Percentiles rank a stretch among this genome's conserved stretches.
Evolutionary conservation across 139 green algal species (phyloP).

Genomic region (Volvox africanus): DNA sequence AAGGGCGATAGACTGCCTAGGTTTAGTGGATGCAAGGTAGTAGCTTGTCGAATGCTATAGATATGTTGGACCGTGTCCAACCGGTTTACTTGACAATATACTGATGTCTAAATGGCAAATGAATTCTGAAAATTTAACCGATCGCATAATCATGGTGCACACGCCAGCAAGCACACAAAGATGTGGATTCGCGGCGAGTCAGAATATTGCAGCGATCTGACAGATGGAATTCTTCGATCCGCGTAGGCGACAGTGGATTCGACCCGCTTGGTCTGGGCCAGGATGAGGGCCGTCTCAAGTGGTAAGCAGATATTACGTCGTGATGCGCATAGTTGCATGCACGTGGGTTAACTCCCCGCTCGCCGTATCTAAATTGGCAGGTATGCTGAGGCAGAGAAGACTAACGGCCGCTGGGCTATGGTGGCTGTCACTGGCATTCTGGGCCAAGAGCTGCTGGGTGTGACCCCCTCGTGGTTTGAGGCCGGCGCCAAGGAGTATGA

Average conservation of each 20-base stretch:
- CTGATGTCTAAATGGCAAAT: no score
- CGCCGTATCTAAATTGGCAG: constrained; percentile 45
- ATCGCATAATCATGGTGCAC: no score
- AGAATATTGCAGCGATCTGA: not conserved
- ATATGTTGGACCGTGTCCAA: no score
- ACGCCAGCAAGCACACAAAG: no score
- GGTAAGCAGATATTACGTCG: constrained; percentile 55
- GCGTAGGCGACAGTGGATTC: constrained; percentile 68
- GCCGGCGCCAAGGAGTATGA: constrained; percentile 73
- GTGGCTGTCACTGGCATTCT: constrained; percentile 85
- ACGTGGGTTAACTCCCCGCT: no score
- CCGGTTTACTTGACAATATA: no score
- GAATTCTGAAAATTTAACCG: no score
- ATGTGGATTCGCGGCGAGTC: no score
- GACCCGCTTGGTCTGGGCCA: constrained; percentile 83
- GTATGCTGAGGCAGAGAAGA: constrained; percentile 90
- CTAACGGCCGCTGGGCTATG: constrained; percentile 94
- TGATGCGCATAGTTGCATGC: not conserved
- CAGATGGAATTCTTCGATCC: not conserved
- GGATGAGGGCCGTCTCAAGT: constrained; percentile 81
- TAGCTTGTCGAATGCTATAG: no score
- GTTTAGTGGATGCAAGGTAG: no score
- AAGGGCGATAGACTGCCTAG: not conserved
- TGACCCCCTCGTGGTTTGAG: constrained; percentile 73
- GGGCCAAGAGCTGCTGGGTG: constrained; percentile 74